Percentiles rank a stretch among this genome's conserved stretches.
Conservation (phyloP, 306 rosid species). For the Sindora glabra region DNA sequence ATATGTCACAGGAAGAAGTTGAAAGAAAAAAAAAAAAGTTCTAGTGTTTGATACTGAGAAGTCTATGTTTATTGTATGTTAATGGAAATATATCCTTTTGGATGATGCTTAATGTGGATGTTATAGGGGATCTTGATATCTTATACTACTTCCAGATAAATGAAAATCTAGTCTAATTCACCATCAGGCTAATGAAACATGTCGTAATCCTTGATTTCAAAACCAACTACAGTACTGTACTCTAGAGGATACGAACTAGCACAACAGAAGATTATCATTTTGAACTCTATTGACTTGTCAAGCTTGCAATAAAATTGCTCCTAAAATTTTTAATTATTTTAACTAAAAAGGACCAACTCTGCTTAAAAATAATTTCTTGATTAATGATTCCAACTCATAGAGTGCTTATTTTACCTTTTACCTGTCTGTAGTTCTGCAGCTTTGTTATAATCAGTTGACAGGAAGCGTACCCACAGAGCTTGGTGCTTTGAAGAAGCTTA, state of each 20-base stretch:
- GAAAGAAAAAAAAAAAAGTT: background rate
- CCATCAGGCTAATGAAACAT: no score
- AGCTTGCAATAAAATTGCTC: no score
- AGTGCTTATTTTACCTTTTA: constrained; percentile 14
- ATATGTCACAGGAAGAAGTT: no score
- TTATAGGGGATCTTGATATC: no score
- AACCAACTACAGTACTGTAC: no score
- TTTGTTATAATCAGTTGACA: constrained; percentile 66
- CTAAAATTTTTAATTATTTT: background rate
- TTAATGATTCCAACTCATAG: background rate
- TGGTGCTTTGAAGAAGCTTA: constrained; percentile 49
- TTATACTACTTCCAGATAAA: no score
- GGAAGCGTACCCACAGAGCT: constrained; percentile 76
- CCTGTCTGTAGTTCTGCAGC: constrained; percentile 68
- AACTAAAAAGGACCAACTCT: background rate
- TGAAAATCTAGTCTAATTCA: no score
- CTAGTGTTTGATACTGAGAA: background rate
- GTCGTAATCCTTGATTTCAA: no score
- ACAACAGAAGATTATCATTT: no score
- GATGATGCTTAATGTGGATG: background rate
- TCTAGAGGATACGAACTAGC: no score
- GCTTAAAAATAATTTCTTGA: no score
- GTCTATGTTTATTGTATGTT: constrained; percentile 3
- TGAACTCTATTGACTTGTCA: background rate
- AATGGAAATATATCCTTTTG: background rate